phyloP scores from a whole-genome alignment of 495 filamentous ascomycete species.

The Massariosphaeria phaeospora region DNA sequence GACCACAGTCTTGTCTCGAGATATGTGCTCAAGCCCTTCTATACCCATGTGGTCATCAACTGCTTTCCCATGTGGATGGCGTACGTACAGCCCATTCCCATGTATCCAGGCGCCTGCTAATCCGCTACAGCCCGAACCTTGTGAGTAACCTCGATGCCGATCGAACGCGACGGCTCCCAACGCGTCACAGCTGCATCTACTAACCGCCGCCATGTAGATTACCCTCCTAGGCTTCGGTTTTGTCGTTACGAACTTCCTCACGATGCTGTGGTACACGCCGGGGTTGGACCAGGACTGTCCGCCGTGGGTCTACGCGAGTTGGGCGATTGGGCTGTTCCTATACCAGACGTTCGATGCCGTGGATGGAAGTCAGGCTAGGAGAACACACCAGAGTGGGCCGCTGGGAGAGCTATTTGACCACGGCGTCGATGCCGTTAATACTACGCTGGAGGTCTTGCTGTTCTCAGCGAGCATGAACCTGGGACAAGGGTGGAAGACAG shows the following conservation, averaged over 20 bases:
- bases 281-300: conserved; percentile 89
- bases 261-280: conserved; percentile 95
- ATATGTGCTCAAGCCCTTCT: conserved; percentile 95
- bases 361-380: conserved; percentile 89
- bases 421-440: conserved; percentile 93
- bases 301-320: conserved; percentile 87
- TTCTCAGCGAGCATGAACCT: conserved; percentile 89
- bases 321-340: conserved; percentile 82
- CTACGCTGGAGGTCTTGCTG: conserved; percentile 84
- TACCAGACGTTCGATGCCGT: conserved; percentile 99
- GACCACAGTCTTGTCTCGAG: conserved; percentile 84
- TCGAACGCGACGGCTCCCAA: conserved; percentile 3
- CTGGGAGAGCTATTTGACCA: conserved; percentile 96
- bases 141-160: conserved; percentile 48
- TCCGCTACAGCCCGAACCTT: conserved; percentile 52
- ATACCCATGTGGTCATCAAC: conserved; percentile 87
- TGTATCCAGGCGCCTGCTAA: conserved; percentile 18
- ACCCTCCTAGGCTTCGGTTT: conserved; percentile 89
- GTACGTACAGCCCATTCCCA: conserved; percentile 44
- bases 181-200: background rate
- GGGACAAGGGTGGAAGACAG: conserved; percentile 85
- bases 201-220: conserved; percentile 50
- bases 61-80: conserved; percentile 96
- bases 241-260: conserved; percentile 85
- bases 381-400: conserved; percentile 88